A percentile compares a stretch with the other conserved stretches of the same genome.
phyloP scores from a whole-genome alignment of 192 early-diverging fungal genomes.

The Entomortierella beljakovae region DNA sequence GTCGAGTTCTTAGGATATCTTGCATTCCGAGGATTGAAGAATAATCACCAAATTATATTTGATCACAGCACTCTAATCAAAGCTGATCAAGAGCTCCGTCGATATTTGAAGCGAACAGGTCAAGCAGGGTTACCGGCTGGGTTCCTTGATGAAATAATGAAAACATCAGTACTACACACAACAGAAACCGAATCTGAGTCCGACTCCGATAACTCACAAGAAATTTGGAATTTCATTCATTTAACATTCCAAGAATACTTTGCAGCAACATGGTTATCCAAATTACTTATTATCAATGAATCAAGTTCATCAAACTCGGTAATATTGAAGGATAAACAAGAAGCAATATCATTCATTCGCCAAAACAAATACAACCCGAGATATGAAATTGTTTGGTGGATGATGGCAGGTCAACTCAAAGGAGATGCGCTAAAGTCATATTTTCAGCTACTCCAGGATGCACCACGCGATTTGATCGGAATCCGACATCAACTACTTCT shows the following conservation, averaged over 20 bases:
- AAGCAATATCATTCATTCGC: constrained; percentile 4
- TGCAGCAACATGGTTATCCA: constrained; percentile 28
- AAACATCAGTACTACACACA: constrained; percentile 32
- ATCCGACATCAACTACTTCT: no score
- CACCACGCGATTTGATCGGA: no score
- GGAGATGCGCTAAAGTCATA: no score
- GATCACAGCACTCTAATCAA: constrained; percentile 4
- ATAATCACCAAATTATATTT: constrained; percentile 27
- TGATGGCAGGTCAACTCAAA: constrained; percentile 25
- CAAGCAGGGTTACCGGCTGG: not conserved
- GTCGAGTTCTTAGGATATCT: constrained; percentile 16
- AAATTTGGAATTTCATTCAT: constrained; percentile 25
- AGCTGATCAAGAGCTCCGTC: not conserved
- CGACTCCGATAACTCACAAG: not conserved
- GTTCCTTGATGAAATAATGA: constrained; percentile 2
- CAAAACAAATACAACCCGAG: constrained; percentile 21
- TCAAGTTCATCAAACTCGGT: not conserved
- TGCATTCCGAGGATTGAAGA: constrained; percentile 26
- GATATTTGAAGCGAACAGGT: no score
- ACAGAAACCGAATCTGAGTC: constrained; percentile 6
- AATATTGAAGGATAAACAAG: not conserved
- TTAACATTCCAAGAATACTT: constrained; percentile 39
- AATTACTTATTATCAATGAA: not conserved
- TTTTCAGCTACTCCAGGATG: no score
- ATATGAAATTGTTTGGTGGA: constrained; percentile 41